A percentile compares a stretch with the other conserved stretches of the same genome.
Evolutionary conservation across 768 basidiomycete species (phyloP).

Genomic region (Lactarius akahatsu): DNA sequence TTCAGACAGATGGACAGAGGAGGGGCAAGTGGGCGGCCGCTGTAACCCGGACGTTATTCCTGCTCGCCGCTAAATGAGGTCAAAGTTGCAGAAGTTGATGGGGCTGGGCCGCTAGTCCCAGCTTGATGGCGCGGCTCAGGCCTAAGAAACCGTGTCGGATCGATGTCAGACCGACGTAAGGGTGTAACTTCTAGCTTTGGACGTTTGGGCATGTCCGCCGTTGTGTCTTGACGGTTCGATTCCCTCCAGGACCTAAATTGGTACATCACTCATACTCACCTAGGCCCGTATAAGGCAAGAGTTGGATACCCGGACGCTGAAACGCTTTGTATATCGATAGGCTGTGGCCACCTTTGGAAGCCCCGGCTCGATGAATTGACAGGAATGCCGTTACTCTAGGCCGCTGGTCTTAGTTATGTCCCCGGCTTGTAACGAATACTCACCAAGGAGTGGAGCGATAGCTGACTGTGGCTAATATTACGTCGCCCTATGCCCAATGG

Average conservation of each 20-base stretch:
- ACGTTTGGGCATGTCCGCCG: not conserved
- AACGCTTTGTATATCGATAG: not conserved
- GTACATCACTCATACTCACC: not conserved
- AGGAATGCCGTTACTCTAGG: not conserved
- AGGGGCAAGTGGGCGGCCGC: not conserved
- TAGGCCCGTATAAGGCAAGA: not conserved
- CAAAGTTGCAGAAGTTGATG: no score
- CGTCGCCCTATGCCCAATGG: not conserved
- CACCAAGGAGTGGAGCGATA: not conserved
- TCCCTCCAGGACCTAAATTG: not conserved
- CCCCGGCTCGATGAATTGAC: not conserved
- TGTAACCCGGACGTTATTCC: not conserved
- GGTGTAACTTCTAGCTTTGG: not conserved
- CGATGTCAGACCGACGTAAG: not conserved
- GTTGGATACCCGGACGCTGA: not conserved
- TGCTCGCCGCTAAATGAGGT: no score
- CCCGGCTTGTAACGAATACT: not conserved
- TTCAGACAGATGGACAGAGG: not conserved
- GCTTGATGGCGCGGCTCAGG: not conserved
- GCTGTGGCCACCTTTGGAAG: not conserved
- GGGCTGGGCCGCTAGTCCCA: no score
- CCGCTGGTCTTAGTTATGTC: not conserved
- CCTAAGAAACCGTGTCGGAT: not conserved
- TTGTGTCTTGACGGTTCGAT: no score
- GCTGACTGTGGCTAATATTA: not conserved